Percentiles rank a stretch among this genome's conserved stretches.
Conservation (phyloP, 2,329 filamentous ascomycete species). For the Aspergillus piperis region DNA sequence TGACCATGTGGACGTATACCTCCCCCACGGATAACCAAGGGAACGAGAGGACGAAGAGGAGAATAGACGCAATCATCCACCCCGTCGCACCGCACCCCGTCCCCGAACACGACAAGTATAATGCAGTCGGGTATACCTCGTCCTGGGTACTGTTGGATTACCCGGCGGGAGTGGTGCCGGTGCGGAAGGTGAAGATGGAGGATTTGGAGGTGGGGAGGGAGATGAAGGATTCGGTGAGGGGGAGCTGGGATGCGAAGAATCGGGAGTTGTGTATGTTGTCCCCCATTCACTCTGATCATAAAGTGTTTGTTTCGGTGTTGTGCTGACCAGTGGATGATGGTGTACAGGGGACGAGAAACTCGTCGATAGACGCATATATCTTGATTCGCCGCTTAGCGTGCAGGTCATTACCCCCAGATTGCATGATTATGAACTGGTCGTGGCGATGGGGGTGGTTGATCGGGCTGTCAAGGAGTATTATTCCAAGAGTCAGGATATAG, state of each 20-base stretch:
- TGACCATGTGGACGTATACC: slow-evolving; percentile 56
- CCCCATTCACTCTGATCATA: too few relatives aligned
- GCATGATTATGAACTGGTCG: slow-evolving; percentile 56
- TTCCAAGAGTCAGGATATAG: slow-evolving; percentile 19
- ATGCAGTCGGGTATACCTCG: slow-evolving; percentile 63
- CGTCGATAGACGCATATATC: slow-evolving; percentile 55
- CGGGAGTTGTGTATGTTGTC: slow-evolving; percentile 55
- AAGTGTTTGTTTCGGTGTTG: too few relatives aligned
- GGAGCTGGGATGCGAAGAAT: slow-evolving; percentile 63
- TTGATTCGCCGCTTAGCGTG: slow-evolving; percentile 57
- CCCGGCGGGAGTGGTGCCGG: slow-evolving; percentile 59
- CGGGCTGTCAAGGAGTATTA: slow-evolving; percentile 17
- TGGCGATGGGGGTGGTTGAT: slow-evolving; percentile 58
- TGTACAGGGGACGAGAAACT: slow-evolving; percentile 47
- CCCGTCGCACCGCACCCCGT: slow-evolving; percentile 66
- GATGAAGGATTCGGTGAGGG: slow-evolving; percentile 43
- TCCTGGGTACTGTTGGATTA: slow-evolving; percentile 65
- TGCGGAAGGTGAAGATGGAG: slow-evolving; percentile 48
- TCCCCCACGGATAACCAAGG: slow-evolving; percentile 13
- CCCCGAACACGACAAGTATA: slow-evolving; percentile 63
- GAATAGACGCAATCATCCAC: slow-evolving; percentile 63
- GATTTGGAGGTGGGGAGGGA: slow-evolving; percentile 53
- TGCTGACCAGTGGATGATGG: slow-evolving; percentile 6
- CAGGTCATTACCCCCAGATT: slow-evolving; percentile 59
- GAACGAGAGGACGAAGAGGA: slow-evolving; percentile 4